Evolutionary conservation across 1,139 yeast species (phyloP).

Genomic region (Pichia sp.): DNA sequence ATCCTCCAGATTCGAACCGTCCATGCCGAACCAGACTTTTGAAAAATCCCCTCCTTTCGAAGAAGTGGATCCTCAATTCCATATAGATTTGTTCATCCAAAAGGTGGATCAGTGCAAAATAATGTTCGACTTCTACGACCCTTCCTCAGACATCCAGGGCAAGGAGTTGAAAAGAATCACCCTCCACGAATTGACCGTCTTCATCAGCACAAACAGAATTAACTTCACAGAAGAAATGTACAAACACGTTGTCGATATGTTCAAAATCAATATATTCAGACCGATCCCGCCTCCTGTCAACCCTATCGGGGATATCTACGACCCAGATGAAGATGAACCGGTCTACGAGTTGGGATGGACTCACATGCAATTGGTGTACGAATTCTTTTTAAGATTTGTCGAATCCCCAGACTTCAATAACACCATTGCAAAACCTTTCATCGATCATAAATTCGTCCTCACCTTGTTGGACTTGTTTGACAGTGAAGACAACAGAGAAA

Average conservation of each 20-base stretch:
- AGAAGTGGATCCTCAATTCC: constrained; percentile 86
- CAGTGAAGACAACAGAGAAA: constrained; percentile 94
- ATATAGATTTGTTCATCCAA: constrained; percentile 75
- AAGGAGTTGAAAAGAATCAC: constrained; percentile 89
- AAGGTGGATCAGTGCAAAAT: constrained; percentile 95
- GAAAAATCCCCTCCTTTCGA: constrained; percentile 84
- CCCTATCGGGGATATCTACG: constrained; percentile 93
- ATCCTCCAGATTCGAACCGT: constrained; percentile 87
- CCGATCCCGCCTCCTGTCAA: constrained; percentile 99
- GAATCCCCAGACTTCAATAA: constrained; percentile 96
- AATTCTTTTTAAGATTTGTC: constrained; percentile 86
- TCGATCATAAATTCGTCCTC: constrained; percentile 87
- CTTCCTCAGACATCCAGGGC: constrained; percentile 87
- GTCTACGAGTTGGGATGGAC: constrained; percentile 98
- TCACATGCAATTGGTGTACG: constrained; percentile 96
- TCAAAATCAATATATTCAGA: constrained; percentile 82
- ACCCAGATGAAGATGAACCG: constrained; percentile 99
- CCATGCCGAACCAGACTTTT: constrained; percentile 68
- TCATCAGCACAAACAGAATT: constrained; percentile 73
- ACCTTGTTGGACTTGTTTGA: constrained; percentile 85
- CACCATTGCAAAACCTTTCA: constrained; percentile 87
- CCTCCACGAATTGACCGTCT: constrained; percentile 84
- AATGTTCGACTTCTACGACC: constrained; percentile 92
- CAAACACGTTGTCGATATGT: constrained; percentile 85
- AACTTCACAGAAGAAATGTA: constrained; percentile 91